A percentile compares a stretch with the other conserved stretches of the same genome.
Evolutionary conservation across 164 flowering plant genomes (phyloP).

Genomic region (Macadamia tetraphylla): DNA sequence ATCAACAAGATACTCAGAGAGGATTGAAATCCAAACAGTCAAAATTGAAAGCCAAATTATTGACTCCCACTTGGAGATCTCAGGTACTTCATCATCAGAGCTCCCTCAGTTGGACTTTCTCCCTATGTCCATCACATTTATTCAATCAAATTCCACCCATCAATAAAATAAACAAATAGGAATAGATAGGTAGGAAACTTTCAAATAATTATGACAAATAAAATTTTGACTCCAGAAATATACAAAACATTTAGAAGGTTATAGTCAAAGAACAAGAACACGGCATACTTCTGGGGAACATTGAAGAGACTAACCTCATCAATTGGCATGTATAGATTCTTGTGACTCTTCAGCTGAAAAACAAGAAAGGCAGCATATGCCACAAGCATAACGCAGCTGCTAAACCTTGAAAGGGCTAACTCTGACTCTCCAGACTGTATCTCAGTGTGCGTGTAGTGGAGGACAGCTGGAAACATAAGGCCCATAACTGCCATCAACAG

Average conservation of each 20-base stretch:
- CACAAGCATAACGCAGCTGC: slow-evolving; percentile 31
- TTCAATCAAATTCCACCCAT: background rate
- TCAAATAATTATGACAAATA: background rate
- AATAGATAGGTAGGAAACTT: background rate
- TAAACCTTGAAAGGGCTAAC: slow-evolving; percentile 34
- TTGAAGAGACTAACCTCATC: slow-evolving; percentile 16
- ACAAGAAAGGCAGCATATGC: slow-evolving; percentile 34
- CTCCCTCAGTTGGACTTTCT: slow-evolving; percentile 26
- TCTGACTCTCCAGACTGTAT: slow-evolving; percentile 36
- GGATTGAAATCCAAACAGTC: slow-evolving; percentile 57
- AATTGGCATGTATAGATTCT: slow-evolving; percentile 15
- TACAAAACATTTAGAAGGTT: background rate
- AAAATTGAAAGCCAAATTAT: slow-evolving; percentile 52
- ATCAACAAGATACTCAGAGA: slow-evolving; percentile 59
- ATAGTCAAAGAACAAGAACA: background rate
- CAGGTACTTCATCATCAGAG: slow-evolving; percentile 48
- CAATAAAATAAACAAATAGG: background rate
- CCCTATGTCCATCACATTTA: slow-evolving; percentile 22
- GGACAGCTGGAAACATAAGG: slow-evolving; percentile 32
- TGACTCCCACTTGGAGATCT: slow-evolving; percentile 60
- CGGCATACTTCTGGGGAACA: background rate
- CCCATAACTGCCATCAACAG: slow-evolving; percentile 47
- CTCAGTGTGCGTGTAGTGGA: slow-evolving; percentile 34
- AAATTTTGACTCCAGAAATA: no score
- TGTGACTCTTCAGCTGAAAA: slow-evolving; percentile 31